Base-by-base conservation (phyloP, 768 basidiomycete genomes). In the Xanthoconium stramineum region DNA sequence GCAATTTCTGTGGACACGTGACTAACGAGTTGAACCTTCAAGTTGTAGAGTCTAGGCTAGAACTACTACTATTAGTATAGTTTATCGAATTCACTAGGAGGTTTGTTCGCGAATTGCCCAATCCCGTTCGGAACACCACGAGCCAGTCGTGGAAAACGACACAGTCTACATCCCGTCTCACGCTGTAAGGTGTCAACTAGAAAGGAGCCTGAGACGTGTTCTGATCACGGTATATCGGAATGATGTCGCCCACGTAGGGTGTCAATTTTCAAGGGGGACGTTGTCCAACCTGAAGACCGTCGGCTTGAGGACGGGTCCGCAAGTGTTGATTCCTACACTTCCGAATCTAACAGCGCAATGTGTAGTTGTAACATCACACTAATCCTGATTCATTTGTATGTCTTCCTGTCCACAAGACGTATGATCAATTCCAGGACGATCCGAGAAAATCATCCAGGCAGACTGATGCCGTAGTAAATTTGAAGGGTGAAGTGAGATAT, bases 81-180 rank as follows among this genome's bases (percentile, higher is more conserved):
- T 80, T 83, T 80, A 82, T 73, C 80, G 73, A 59, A 83, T 83
- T 53, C 83, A 24, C 24, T 24, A 24, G 82, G 3, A 74, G 75
- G 61, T 79, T 82, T 5, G 82, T 83, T 33, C 80, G 73, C 56
- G 49, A 62, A 79, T 77, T 70, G 43, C 55, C 56, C 47, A 62
- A 79, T 77, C 71, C 76, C 56, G n/a, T n/a, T n/a, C n/a, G 81
- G 58, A 78, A 82, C 60, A 83, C 69, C n/a, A 79, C 76, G 1
- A 82, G 69, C 83, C 80, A 84, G 53, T 47, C 83, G 83, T 85
- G 5, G 81, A 82, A 59, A 83, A 83, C 70, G 11, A 57, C 48
- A 42, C 64, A 69, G 37, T 58, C 6, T 57, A 52, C 33, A 69
- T 53, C 6, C 55, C 49, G 80, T 1, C 83, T 24, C 24, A 4